Evolutionary conservation across 345 rosid genomes (phyloP).

Genomic region (Lepidium sativum): DNA sequence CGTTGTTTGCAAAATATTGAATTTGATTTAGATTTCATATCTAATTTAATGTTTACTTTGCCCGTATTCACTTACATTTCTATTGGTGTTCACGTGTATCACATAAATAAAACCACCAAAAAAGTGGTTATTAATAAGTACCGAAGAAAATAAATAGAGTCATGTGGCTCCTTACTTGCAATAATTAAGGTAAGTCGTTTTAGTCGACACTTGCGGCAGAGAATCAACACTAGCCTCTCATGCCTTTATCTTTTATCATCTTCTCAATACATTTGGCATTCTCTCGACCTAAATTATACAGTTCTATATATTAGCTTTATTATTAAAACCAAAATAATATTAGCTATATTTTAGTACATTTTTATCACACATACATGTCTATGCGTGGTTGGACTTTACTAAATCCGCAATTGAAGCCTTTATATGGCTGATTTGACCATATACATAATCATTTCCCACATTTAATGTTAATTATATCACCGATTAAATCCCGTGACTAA

Average conservation of each 20-base stretch:
- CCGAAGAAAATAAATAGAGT: neutral
- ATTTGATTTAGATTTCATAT: neutral
- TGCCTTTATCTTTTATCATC: neutral
- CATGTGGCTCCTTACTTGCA: constrained; percentile 7
- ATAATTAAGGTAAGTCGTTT: constrained; percentile 1
- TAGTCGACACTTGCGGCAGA: constrained; percentile 5
- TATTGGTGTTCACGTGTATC: neutral
- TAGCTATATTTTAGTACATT: neutral
- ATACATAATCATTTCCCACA: neutral
- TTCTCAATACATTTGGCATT: neutral
- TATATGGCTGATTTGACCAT: neutral
- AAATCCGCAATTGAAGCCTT: neutral
- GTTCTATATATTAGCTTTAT: neutral
- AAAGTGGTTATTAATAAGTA: constrained; percentile 4
- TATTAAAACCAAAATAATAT: too few relatives aligned
- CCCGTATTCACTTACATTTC: neutral
- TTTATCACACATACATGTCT: neutral
- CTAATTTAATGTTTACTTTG: neutral
- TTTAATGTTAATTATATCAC: constrained; percentile 8
- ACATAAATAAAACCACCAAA: neutral
- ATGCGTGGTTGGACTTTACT: neutral
- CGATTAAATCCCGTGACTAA: constrained; percentile 3
- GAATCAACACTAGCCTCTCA: constrained; percentile 18
- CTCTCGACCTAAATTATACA: neutral
- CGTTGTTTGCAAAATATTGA: neutral